Base-by-base conservation (phyloP, 352 stramenopile species). In the Phytophthora melonis region DNA sequence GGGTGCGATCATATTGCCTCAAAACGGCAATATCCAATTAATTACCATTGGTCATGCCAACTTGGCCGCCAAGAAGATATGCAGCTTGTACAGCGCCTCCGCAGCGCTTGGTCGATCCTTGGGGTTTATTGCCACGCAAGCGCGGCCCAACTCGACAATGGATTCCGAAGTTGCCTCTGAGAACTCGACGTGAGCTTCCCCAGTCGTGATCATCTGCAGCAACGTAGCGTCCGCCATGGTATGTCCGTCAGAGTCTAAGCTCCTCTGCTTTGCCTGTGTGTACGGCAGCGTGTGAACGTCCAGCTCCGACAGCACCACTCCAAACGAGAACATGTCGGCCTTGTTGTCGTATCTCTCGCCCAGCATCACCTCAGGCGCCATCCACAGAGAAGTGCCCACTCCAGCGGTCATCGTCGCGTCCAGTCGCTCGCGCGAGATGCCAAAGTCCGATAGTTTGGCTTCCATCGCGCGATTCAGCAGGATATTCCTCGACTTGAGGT, bases 401-500 rank as follows among this genome's bases (percentile, higher is more conserved):
- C 64, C 62, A 19, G 69, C 65, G 0, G 74, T 80, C 69, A 80
- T 80, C 3, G 74, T 77, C 18, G 39, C 45, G 57, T 80, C 74
- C 8, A 53, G 69, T 6, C 74, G 64, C 18, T 72, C 57, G 0
- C 68, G 64, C 6, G 78, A 82, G 1, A 66, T 58, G 5, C 77
- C 80, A 78, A 90, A 90, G 72, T 88, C 80, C 8, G 80, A 87
- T 21, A 89, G 30, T 41, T 87, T 89, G 21, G 77, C 77, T 21
- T 82, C 43, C 45, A 84, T 65, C 30, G 65, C 66, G 27, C 49
- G 47, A 6, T 75, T 82, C n/a, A 92, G 63, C 43, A 91, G 68
- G 47, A 91, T 83, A 66, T 91, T 91, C 59, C 84, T 78, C 18
- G 79, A 87, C 59, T 91, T 91, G 70, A 91, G 82, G 54, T 89